Evolutionary conservation across 306 rosid genomes (phyloP).

Genomic region (Quercus alba): DNA sequence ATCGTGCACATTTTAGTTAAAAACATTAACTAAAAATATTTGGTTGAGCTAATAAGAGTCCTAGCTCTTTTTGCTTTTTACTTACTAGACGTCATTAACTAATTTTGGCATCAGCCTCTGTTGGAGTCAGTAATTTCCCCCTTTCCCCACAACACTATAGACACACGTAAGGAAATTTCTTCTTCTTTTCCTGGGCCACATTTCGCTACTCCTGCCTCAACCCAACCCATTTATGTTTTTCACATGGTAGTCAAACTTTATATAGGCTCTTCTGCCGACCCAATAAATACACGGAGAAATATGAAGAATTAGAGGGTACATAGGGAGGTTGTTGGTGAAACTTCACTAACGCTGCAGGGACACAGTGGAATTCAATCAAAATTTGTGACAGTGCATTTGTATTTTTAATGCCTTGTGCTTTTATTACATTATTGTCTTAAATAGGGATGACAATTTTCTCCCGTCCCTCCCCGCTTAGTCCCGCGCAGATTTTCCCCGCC

Average conservation of each 20-base stretch:
- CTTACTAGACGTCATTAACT: not conserved
- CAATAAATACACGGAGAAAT: constrained; percentile 3
- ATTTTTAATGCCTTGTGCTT: too few relatives aligned
- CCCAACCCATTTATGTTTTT: constrained; percentile 14
- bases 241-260: constrained; percentile 13
- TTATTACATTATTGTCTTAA: too few relatives aligned
- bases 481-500: too few relatives aligned
- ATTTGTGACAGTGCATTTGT: too few relatives aligned
- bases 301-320: not conserved
- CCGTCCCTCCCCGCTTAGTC: too few relatives aligned
- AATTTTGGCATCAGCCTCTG: not conserved
- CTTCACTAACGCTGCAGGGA: not conserved
- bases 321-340: not conserved
- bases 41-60: too few relatives aligned
- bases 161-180: not conserved
- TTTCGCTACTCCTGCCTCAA: not conserved
- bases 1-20: too few relatives aligned
- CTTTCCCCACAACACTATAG: not conserved
- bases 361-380: too few relatives aligned
- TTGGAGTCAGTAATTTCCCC: not conserved
- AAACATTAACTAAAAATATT: too few relatives aligned
- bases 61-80: not conserved
- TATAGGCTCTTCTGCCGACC: constrained; percentile 5
- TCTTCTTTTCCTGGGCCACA: too few relatives aligned
- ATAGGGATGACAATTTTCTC: too few relatives aligned